Evolutionary conservation across 805 yeast genomes (phyloP).

Genomic region (Saturnispora kantuleensis): DNA sequence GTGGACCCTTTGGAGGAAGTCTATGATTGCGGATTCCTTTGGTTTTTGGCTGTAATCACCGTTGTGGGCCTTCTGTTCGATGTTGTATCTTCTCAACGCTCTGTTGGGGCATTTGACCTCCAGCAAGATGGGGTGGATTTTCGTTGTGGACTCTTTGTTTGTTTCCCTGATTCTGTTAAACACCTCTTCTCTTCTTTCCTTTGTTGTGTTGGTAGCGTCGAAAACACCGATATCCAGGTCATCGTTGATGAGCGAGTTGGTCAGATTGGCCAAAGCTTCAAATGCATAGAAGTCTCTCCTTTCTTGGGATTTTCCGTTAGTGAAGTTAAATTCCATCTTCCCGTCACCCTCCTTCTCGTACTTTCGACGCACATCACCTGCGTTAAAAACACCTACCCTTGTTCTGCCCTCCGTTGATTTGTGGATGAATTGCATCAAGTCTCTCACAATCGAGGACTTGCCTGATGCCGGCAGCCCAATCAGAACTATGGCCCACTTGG

Average conservation of each 20-base stretch:
- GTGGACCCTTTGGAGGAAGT: conserved; percentile 47
- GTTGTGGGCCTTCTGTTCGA: conserved; percentile 53
- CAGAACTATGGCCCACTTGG: conserved; percentile 26
- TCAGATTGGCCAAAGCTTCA: conserved; percentile 74
- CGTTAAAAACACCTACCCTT: conserved; percentile 33
- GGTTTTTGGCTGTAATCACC: conserved; percentile 48
- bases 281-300: conserved; percentile 89
- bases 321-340: conserved; percentile 26
- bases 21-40: conserved; percentile 43
- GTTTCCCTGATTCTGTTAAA: conserved; percentile 43
- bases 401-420: conserved; percentile 11
- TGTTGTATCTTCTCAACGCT: conserved; percentile 46
- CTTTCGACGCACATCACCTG: conserved; percentile 41
- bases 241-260: conserved; percentile 63
- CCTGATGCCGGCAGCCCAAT: conserved; percentile 96
- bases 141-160: conserved; percentile 34
- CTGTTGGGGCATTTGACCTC: conserved; percentile 52
- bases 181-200: conserved; percentile 45
- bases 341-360: conserved; percentile 17
- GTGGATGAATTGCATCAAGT: conserved; percentile 19
- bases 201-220: conserved; percentile 62
- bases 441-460: conserved; percentile 43
- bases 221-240: conserved; percentile 86
- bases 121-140: conserved; percentile 40
- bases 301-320: conserved; percentile 33